These are phyloP conservation scores for Cryptosporidium sp. DNA, from an alignment of 169 alveolate species.

Conservation along the genomic window DNA sequence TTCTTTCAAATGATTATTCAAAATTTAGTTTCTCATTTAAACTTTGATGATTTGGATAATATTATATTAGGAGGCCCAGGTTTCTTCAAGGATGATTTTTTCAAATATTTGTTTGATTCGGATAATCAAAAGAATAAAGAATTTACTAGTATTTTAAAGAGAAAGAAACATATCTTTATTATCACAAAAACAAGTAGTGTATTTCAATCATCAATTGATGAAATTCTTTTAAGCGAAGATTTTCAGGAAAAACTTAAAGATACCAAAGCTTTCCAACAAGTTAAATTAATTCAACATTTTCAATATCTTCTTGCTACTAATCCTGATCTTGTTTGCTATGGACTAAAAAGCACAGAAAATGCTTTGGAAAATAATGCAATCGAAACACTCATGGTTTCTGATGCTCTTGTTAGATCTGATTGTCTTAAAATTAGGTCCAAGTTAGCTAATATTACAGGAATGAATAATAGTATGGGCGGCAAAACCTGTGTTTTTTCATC, in stretches of 20 bases:
- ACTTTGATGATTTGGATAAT: conserved; percentile 37
- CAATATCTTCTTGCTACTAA: conserved; percentile 34
- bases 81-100: conserved; percentile 46
- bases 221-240: conserved; percentile 24
- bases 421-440: conserved; percentile 5
- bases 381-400: conserved; percentile 46
- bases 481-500: conserved; percentile 24
- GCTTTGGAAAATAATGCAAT: conserved; percentile 55
- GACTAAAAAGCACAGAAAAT: conserved; percentile 20
- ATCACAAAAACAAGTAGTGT: conserved; percentile 38
- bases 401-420: conserved; percentile 12
- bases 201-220: conserved; percentile 48
- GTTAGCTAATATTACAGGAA: conserved; percentile 29
- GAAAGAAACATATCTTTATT: conserved; percentile 41
- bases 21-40: conserved; percentile 24
- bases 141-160: conserved; percentile 4
- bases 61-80: conserved; percentile 72
- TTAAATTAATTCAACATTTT: conserved; percentile 19
- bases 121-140: conserved; percentile 11
- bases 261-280: conserved; percentile 63
- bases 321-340: conserved; percentile 50
- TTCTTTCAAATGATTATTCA: conserved; percentile 47
- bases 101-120: conserved; percentile 12
- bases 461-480: conserved; percentile 53
- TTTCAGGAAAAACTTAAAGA: conserved; percentile 55